These are phyloP conservation scores for Myrica gale DNA, from an alignment of 306 rosid genomes.

Conservation along the genomic window DNA sequence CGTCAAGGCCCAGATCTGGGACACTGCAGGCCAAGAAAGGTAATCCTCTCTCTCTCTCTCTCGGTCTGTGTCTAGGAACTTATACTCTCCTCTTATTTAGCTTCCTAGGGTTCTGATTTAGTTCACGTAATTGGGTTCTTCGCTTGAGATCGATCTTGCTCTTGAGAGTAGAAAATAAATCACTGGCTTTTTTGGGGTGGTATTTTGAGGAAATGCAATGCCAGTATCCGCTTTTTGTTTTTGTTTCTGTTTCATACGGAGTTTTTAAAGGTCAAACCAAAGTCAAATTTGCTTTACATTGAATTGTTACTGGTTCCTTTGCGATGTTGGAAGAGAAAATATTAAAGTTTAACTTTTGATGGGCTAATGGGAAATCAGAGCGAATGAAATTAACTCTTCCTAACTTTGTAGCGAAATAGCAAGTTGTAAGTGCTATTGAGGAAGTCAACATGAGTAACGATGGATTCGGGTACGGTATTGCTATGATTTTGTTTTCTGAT, in stretches of 20 bases:
- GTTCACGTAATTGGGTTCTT: not conserved
- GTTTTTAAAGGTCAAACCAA: not conserved
- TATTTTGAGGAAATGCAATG: not conserved
- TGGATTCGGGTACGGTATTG: not conserved
- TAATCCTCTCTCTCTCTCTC: conserved; percentile 20
- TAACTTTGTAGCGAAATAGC: not conserved
- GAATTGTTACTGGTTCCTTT: not conserved
- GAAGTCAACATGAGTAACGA: not conserved
- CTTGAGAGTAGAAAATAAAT: not conserved
- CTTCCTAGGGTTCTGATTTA: not conserved
- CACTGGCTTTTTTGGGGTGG: not conserved
- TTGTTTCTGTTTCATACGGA: not conserved
- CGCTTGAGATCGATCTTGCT: conserved; percentile 1
- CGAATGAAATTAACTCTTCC: not conserved
- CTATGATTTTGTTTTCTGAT: not conserved
- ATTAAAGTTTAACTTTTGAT: no score
- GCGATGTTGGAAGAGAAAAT: not conserved
- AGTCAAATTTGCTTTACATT: not conserved
- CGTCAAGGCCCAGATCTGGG: conserved; percentile 99
- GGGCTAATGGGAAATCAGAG: no score
- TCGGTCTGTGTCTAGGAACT: not conserved
- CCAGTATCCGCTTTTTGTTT: not conserved
- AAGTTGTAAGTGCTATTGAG: not conserved
- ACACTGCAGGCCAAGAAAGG: conserved; percentile 99
- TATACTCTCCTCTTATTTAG: not conserved